Evolutionary conservation across 2,329 filamentous ascomycete species (phyloP), one percentile per base, ranked within the genome.

Genomic region (Phialemoniopsis sp.): DNA sequence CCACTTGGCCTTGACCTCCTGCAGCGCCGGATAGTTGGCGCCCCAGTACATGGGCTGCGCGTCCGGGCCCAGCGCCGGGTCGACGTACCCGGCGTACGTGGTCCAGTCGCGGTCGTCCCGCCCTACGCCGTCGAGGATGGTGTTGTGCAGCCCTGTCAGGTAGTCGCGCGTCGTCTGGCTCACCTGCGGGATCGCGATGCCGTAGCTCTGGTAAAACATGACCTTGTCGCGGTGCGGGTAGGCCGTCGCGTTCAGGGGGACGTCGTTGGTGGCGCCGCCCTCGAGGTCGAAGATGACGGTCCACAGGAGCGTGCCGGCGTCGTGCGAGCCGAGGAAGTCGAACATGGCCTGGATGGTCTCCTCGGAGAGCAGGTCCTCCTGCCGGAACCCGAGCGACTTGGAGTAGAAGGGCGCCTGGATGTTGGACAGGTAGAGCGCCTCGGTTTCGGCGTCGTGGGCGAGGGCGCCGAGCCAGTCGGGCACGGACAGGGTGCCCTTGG

Each of bases 161-260:
- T 82, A 82, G 1, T 58, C 48, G 39, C 62, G 67, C 3, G 72
- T 76, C 12, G 58, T 62, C n/a, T 62, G 45, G 2, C 62, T 64
- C 13, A 81, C 51, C 2, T 58, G 58, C 0, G 66, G 59, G 1
- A 77, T 48, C 14, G 72, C 74, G 33, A 83, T 51, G 8, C 67
- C 76, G 50, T 83, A 84, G 0, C 72, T 75, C 51, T 85, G 77
- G 52, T 80, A 72, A 61, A 80, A 82, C 58, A 83, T 73, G 31
- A 82, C 49, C 46, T 77, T 77, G 62, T 85, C 76, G 34, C 82
- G 73, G 50, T 85, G 80, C 1, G 73, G 70, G 50, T 81, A 85
- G 8, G 79, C 72, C 0, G 80, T 82, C 9, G 71, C 72, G 47
- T 80, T 66, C 44, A 57, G 54, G 1, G 78, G 59, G 2, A 75